These are phyloP conservation scores for Aspergillus funiculosus DNA, from an alignment of 495 filamentous ascomycete genomes.

Conservation along the genomic window DNA sequence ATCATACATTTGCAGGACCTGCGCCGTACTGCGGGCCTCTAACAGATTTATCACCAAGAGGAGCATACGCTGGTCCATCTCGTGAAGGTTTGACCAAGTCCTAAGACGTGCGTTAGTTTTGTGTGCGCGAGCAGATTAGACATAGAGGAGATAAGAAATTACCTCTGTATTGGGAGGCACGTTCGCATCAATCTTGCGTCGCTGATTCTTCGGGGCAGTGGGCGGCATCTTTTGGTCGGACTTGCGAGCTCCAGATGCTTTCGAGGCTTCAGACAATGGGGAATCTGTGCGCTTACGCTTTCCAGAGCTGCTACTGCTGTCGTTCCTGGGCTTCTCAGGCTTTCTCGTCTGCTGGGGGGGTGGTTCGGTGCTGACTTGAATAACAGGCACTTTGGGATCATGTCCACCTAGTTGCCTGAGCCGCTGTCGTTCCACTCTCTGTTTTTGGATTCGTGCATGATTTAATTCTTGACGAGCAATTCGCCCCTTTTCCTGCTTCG, in stretches of 20 bases:
- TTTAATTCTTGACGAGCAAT: slow-evolving; percentile 32
- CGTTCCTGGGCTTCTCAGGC: slow-evolving; percentile 8
- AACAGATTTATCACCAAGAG: slow-evolving; percentile 13
- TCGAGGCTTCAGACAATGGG: slow-evolving; percentile 24
- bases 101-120: slow-evolving; percentile 17
- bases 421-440: slow-evolving; percentile 35
- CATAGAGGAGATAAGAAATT: slow-evolving; percentile 13
- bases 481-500: slow-evolving; percentile 30
- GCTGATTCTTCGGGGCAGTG: slow-evolving; percentile 22
- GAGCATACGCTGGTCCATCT: slow-evolving; percentile 29
- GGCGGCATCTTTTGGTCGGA: slow-evolving; percentile 18
- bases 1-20: slow-evolving; percentile 22
- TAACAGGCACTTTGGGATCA: slow-evolving; percentile 42
- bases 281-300: slow-evolving; percentile 44
- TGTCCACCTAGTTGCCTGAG: slow-evolving; percentile 41
- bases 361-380: slow-evolving; percentile 30
- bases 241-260: slow-evolving; percentile 24
- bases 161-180: slow-evolving; percentile 26
- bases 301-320: slow-evolving; percentile 16
- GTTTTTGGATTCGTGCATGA: slow-evolving; percentile 28
- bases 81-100: slow-evolving; percentile 38
- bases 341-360: neutral
- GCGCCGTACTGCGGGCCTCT: slow-evolving; percentile 13
- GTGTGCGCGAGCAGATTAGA: neutral
- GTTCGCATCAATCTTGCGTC: slow-evolving; percentile 27